Evolutionary conservation across 129 eudicot genomes (phyloP), one percentile per base, ranked within the genome.

Genomic region (Escallonia rubra): DNA sequence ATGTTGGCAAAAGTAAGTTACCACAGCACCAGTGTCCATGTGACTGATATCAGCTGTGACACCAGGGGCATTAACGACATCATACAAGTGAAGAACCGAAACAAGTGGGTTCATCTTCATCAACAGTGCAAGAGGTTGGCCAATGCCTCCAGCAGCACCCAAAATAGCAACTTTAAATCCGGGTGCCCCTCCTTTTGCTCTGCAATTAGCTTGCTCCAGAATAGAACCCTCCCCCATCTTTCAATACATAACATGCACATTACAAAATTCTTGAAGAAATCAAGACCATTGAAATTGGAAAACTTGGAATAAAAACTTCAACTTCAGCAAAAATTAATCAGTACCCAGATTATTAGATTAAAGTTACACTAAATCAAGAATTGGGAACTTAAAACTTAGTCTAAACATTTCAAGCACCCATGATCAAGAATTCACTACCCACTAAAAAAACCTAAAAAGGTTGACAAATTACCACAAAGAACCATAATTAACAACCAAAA

Each of bases 101-200:
- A 93, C 96, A 68, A 89, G 72, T 7, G 96, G 96, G 34, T 90
- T 89, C 95, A 93, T 93, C 85, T 93, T 93, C 91, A 93, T 85
- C 16, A 93, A 83, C 86, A 93, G 72, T 7, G 98, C 74, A 61
- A 93, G 76, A 8, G 98, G 90, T 43, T 93, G 98, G 45, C 98
- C 98, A 12, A 93, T 93, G 14, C 98, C 98, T 60, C 98, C 98
- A 61, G 95, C 96, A 56, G 98, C 98, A 57, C 98, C 98, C 74
- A 93, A 69, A 44, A 93, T 84, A 0, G 98, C 98, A 63, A 93
- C 98, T 69, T 93, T 93, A 81, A 85, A 93, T 52, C 96, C 96
- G 2, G 97, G 83, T 45, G 95, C 79, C 2, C 95, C 97, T 5
- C 97, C 97, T 66, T 90, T 90, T 57, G 97, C 97, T 64, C 97